Evolutionary conservation across 140 eudicot genomes (phyloP).

Genomic region (Erigeron philadelphicus): DNA sequence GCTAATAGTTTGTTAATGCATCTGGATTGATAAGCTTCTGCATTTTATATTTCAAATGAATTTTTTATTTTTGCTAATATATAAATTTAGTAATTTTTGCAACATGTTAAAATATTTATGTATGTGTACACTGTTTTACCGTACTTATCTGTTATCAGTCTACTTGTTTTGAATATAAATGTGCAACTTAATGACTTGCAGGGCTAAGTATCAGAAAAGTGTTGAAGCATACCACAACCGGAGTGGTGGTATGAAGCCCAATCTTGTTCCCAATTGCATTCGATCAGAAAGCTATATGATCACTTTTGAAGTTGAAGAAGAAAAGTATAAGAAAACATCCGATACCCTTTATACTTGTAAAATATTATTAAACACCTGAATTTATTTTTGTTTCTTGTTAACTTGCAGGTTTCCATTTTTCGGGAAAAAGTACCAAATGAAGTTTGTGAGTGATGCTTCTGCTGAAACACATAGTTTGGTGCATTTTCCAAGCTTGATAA

Average conservation of each 20-base stretch:
- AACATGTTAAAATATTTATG: not conserved
- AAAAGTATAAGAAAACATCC: constrained; percentile 50
- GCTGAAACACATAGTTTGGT: constrained; percentile 88
- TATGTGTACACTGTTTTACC: not conserved
- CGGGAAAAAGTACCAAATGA: constrained; percentile 91
- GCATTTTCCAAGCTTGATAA: constrained; percentile 92
- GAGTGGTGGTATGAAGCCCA: constrained; percentile 73
- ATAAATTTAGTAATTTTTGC: not conserved
- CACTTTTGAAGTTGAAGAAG: constrained; percentile 97
- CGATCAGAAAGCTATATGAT: constrained; percentile 94
- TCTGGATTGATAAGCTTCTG: not conserved
- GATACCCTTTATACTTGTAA: constrained; percentile 5
- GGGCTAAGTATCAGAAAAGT: constrained; percentile 98
- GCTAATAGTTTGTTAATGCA: constrained; percentile 6
- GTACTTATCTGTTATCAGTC: not conserved
- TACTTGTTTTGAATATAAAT: not conserved
- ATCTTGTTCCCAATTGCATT: constrained; percentile 82
- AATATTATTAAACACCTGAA: not conserved
- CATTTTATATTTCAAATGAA: constrained; percentile 1
- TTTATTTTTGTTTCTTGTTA: constrained; percentile 2
- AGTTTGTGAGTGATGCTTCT: constrained; percentile 66
- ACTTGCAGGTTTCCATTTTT: constrained; percentile 76
- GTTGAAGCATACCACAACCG: constrained; percentile 93
- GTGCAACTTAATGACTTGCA: constrained; percentile 26
- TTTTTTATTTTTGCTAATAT: constrained; percentile 9